phyloP scores from a whole-genome alignment of 495 filamentous ascomycete genomes.

The Podospora pseudoanserina region DNA sequence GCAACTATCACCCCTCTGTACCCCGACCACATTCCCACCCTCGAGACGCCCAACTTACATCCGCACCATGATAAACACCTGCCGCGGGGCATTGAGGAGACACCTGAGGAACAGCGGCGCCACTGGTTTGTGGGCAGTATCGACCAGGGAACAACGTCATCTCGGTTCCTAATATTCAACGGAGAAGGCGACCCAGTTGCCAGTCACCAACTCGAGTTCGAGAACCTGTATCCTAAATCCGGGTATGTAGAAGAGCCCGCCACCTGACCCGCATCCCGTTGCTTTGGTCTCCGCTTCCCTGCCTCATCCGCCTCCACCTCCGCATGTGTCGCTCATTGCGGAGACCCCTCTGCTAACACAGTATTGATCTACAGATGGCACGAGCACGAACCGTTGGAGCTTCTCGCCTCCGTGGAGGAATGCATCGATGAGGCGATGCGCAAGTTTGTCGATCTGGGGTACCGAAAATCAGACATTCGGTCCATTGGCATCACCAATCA shows the following conservation, averaged over 20 bases:
- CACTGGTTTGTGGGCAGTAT: conserved; percentile 59
- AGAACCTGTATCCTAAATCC: conserved; percentile 80
- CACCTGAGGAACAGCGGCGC: conserved; percentile 28
- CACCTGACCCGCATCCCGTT: too few relatives aligned
- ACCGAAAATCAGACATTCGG: conserved; percentile 69
- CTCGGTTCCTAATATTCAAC: conserved; percentile 90
- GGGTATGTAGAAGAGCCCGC: conserved; percentile 58
- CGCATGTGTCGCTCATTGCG: conserved; percentile 11
- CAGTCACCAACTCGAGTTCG: conserved; percentile 88
- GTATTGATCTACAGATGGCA: conserved; percentile 66
- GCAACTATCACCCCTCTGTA: conserved; percentile 3
- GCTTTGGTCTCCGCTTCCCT: background rate
- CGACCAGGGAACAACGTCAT: conserved; percentile 91
- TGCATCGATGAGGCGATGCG: conserved; percentile 82
- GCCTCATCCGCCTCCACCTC: conserved; percentile 12
- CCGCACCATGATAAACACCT: conserved; percentile 28
- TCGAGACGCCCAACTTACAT: conserved; percentile 3
- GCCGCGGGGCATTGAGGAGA: conserved; percentile 29
- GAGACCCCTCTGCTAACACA: conserved; percentile 1
- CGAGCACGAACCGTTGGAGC: conserved; percentile 83
- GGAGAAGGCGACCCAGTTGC: conserved; percentile 73
- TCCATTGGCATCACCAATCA: conserved; percentile 92
- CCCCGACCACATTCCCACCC: conserved; percentile 10
- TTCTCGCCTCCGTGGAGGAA: conserved; percentile 71
- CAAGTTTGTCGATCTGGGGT: conserved; percentile 66